A percentile compares a stretch with the other conserved stretches of the same genome.
Conservation (phyloP, 2,329 filamentous ascomycete species). For the Leptographium galeiforme region DNA sequence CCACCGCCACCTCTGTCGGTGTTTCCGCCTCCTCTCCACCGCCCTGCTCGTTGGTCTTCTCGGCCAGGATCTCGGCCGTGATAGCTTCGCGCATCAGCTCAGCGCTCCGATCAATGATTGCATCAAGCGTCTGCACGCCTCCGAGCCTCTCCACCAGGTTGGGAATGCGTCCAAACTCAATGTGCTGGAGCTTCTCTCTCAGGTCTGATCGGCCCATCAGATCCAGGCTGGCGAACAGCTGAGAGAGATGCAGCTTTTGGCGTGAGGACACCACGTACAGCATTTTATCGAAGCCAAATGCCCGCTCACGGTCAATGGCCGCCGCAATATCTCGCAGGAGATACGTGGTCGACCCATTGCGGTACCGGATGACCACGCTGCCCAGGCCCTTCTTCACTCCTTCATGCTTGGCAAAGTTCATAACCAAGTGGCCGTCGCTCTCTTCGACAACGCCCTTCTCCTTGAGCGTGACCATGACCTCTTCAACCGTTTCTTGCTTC, state of each 20-base stretch:
- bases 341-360: slow-evolving; percentile 51
- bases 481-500: slow-evolving; percentile 34
- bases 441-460: slow-evolving; percentile 48
- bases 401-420: slow-evolving; percentile 56
- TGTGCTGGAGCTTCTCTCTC: slow-evolving; percentile 19
- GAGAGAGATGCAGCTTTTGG: slow-evolving; percentile 22
- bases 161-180: slow-evolving; percentile 26
- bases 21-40: not conserved
- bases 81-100: slow-evolving; percentile 18
- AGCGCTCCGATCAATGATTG: slow-evolving; percentile 20
- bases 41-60: not conserved
- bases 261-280: slow-evolving; percentile 24
- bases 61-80: not conserved
- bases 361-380: slow-evolving; percentile 51
- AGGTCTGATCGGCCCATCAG: slow-evolving; percentile 22
- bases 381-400: slow-evolving; percentile 46
- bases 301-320: slow-evolving; percentile 46
- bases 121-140: slow-evolving; percentile 2
- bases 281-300: slow-evolving; percentile 25
- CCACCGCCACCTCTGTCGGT: not conserved
- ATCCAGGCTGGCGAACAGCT: slow-evolving; percentile 21
- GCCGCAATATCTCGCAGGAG: slow-evolving; percentile 57
- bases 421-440: slow-evolving; percentile 51
- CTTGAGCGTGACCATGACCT: slow-evolving; percentile 44
- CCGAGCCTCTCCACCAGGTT: slow-evolving; percentile 15